Conservation (phyloP, 352 stramenopile species). For the Pythium volutum region DNA sequence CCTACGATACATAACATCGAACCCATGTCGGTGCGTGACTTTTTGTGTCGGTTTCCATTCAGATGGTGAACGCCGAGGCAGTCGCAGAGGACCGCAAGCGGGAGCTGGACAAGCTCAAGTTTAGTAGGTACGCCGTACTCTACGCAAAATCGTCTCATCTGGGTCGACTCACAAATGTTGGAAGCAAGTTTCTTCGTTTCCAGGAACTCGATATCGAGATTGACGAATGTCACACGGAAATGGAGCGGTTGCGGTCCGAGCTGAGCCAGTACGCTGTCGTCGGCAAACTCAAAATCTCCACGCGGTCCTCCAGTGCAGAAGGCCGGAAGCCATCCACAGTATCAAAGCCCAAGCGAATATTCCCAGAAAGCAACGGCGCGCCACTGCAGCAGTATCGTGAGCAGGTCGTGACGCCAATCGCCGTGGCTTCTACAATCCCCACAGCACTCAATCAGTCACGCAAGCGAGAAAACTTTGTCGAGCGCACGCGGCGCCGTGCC, state of each 20-base stretch:
- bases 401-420: background rate
- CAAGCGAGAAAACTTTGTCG: constrained; percentile 50
- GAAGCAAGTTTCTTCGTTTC: constrained; percentile 66
- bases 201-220: constrained; percentile 63
- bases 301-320: background rate
- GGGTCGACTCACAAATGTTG: background rate
- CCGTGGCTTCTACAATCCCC: background rate
- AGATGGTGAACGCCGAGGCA: constrained; percentile 49
- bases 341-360: background rate
- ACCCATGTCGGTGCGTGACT: too few species aligned
- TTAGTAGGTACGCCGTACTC: constrained; percentile 64
- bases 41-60: background rate
- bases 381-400: background rate
- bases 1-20: too few species aligned
- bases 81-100: constrained; percentile 54
- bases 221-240: constrained; percentile 55
- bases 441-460: background rate
- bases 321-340: background rate
- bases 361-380: background rate
- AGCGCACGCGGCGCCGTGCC: constrained; percentile 46
- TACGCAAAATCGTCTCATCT: too few species aligned
- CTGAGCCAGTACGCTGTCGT: constrained; percentile 30
- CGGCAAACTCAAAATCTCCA: constrained; percentile 47
- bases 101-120: constrained; percentile 50
- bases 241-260: constrained; percentile 41